phyloP scores from a whole-genome alignment of 2,329 filamentous ascomycete genomes.

The Periconia macrospinosa region DNA sequence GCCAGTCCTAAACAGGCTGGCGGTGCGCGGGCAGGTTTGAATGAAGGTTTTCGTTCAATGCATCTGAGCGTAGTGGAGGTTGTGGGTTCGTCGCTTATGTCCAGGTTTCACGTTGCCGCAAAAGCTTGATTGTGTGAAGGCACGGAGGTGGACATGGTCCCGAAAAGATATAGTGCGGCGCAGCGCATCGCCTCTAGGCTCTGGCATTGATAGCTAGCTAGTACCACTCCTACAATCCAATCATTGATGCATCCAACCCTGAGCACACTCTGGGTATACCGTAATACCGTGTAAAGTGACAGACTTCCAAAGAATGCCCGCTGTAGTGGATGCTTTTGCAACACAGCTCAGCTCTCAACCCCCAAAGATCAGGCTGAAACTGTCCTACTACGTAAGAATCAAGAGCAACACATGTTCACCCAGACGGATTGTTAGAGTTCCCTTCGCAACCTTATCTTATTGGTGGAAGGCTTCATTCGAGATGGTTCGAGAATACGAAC shows the following conservation, averaged over 20 bases:
- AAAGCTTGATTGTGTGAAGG: too few species aligned
- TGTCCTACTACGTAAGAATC: neutral
- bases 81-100: neutral
- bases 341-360: neutral
- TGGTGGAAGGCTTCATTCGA: neutral
- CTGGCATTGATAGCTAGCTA: too few species aligned
- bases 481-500: neutral
- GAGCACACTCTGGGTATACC: neutral
- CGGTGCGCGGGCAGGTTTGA: neutral
- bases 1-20: too few species aligned
- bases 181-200: too few species aligned
- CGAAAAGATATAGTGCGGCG: neutral
- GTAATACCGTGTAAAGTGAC: too few species aligned
- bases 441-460: neutral
- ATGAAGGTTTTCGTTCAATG: neutral
- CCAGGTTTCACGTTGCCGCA: neutral
- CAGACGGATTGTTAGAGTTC: neutral
- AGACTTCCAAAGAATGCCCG: neutral
- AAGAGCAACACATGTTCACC: neutral
- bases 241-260: neutral
- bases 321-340: neutral
- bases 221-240: too few species aligned
- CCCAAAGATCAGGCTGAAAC: too few species aligned
- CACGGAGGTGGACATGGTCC: neutral
- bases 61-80: neutral